phyloP scores from a whole-genome alignment of 352 stramenopile genomes.

The Hyaloperonospora brassicae region DNA sequence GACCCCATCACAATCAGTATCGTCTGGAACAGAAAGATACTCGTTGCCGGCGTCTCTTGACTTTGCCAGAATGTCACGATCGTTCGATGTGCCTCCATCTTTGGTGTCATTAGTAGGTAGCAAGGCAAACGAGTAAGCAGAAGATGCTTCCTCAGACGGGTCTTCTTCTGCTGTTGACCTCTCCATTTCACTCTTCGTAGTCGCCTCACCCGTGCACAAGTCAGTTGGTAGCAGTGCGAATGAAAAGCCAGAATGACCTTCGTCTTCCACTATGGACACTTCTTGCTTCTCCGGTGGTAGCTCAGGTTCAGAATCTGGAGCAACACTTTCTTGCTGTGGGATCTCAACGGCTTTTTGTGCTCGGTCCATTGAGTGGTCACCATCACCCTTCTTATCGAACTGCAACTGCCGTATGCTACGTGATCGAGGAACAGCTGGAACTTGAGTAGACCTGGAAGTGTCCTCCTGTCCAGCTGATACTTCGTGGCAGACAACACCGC shows the following conservation, averaged over 20 bases:
- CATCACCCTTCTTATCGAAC: constrained; percentile 27
- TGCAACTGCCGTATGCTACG: constrained; percentile 37
- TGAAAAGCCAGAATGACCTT: constrained; percentile 9
- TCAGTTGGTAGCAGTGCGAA: constrained; percentile 17
- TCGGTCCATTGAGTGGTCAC: constrained; percentile 4
- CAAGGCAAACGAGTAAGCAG: constrained; percentile 18
- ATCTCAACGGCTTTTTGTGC: background rate
- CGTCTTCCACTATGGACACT: background rate
- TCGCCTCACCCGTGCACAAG: background rate
- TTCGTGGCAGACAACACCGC: constrained; percentile 1
- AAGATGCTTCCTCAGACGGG: constrained; percentile 13
- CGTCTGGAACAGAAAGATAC: constrained; percentile 12
- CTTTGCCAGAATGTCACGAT: background rate
- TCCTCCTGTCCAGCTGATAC: constrained; percentile 1
- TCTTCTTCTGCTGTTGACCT: constrained; percentile 7
- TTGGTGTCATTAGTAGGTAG: constrained; percentile 11
- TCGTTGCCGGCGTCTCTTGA: background rate
- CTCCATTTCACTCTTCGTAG: background rate
- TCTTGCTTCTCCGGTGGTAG: background rate
- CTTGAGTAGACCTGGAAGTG: constrained; percentile 1
- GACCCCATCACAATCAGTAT: constrained; percentile 21
- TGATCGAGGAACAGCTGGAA: constrained; percentile 15
- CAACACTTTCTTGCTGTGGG: background rate
- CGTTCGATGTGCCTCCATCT: background rate
- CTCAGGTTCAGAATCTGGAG: too few species aligned